These are phyloP conservation scores for Aureobasidium sp. DNA, from an alignment of 2,329 filamentous ascomycete species.

Conservation along the genomic window DNA sequence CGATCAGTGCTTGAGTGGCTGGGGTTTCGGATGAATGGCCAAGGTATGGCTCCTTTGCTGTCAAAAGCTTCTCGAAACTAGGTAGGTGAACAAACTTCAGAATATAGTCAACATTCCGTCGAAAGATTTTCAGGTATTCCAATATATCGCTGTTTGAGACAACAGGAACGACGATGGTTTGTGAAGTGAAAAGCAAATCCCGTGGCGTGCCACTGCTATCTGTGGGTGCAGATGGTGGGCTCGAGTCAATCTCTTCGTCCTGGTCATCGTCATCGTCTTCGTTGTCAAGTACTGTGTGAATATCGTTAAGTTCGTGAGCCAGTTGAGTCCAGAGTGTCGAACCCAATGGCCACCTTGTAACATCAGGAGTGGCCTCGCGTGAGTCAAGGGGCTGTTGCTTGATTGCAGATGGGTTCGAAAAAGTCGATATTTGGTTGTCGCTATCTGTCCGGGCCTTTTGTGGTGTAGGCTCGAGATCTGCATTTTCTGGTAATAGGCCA, in stretches of 20 bases:
- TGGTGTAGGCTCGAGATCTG: background rate
- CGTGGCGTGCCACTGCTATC: background rate
- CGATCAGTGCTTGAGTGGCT: background rate
- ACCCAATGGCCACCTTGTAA: background rate
- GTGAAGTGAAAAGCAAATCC: constrained; percentile 1
- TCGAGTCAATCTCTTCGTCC: background rate
- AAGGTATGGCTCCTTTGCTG: constrained; percentile 1
- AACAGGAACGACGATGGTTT: background rate
- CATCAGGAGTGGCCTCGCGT: background rate
- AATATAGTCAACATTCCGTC: background rate
- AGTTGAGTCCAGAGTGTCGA: constrained; percentile 11
- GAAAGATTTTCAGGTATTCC: constrained; percentile 7
- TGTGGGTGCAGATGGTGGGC: background rate
- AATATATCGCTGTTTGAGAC: background rate
- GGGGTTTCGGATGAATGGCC: background rate
- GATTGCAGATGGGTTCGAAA: background rate
- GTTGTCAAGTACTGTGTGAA: constrained; percentile 11
- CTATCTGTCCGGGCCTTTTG: background rate
- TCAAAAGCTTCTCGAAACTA: constrained; percentile 2
- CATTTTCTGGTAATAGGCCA: background rate
- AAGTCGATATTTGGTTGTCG: background rate
- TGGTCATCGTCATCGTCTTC: constrained; percentile 5
- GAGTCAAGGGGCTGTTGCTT: background rate
- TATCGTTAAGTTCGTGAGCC: constrained; percentile 1
- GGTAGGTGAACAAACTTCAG: constrained; percentile 2